phyloP scores from a whole-genome alignment of 1,284 basidiomycete genomes.

The Sanghuangporus weigelae region DNA sequence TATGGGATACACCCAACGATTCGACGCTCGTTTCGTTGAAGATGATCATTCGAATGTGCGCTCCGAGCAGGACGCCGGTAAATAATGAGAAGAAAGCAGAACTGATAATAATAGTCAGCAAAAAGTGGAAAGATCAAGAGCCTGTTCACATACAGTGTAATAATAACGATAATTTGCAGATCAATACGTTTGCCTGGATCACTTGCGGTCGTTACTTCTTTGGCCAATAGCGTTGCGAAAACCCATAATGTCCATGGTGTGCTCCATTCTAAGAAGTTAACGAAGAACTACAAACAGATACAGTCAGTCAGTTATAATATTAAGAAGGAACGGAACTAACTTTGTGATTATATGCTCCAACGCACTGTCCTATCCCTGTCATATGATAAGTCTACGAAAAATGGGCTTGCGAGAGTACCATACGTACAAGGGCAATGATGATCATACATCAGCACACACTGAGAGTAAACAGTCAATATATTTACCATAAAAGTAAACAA shows the following conservation, averaged over 20 bases:
- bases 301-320: not conserved
- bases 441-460: slow-evolving; percentile 72
- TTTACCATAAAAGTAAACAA: not conserved
- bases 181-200: slow-evolving; percentile 38
- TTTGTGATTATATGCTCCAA: slow-evolving; percentile 78
- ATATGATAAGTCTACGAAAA: not conserved
- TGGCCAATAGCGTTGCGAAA: slow-evolving; percentile 49
- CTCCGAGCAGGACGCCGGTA: slow-evolving; percentile 47
- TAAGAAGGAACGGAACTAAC: slow-evolving; percentile 27
- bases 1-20: slow-evolving; percentile 47
- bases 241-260: slow-evolving; percentile 53
- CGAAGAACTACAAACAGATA: slow-evolving; percentile 48
- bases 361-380: slow-evolving; percentile 76
- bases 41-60: slow-evolving; percentile 61
- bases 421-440: slow-evolving; percentile 67
- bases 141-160: slow-evolving; percentile 46
- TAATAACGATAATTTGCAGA: slow-evolving; percentile 58
- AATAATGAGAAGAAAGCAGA: slow-evolving; percentile 69
- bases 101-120: slow-evolving; percentile 27
- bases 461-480: not conserved
- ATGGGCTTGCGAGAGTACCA: not conserved
- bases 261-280: slow-evolving; percentile 64
- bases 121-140: not conserved
- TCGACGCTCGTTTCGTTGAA: slow-evolving; percentile 79
- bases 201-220: slow-evolving; percentile 33